These are phyloP conservation scores for Penicillium soppii DNA, from an alignment of 495 filamentous ascomycete genomes.

Conservation along the genomic window DNA sequence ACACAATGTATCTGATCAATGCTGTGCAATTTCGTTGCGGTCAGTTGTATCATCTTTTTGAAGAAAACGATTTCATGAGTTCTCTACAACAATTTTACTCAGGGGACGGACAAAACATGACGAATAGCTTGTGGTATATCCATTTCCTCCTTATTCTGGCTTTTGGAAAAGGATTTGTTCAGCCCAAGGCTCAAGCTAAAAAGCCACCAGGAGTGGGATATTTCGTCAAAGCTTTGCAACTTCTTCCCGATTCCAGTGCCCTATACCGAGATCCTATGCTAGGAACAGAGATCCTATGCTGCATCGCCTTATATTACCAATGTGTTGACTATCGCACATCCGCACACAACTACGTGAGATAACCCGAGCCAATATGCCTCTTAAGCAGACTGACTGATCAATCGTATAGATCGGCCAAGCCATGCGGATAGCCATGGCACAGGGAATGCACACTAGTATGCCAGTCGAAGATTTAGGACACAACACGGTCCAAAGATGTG, in stretches of 20 bases:
- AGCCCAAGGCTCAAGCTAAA: constrained; percentile 29
- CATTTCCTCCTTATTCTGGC: constrained; percentile 45
- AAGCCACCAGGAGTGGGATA: constrained; percentile 36
- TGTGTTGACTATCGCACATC: constrained; percentile 37
- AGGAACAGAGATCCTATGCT: constrained; percentile 43
- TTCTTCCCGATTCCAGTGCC: constrained; percentile 36
- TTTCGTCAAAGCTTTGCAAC: constrained; percentile 40
- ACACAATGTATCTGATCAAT: constrained; percentile 43
- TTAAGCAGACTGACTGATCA: background rate
- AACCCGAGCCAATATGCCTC: background rate
- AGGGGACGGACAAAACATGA: constrained; percentile 19
- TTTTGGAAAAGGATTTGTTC: constrained; percentile 44
- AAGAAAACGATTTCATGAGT: constrained; percentile 41
- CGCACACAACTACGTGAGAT: constrained; percentile 39
- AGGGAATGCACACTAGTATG: constrained; percentile 47
- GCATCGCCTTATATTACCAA: constrained; percentile 42
- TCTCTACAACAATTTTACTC: constrained; percentile 37
- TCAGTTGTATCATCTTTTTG: constrained; percentile 46
- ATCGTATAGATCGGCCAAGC: constrained; percentile 42
- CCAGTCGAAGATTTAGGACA: constrained; percentile 34
- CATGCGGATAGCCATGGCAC: constrained; percentile 39
- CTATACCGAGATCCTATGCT: constrained; percentile 35
- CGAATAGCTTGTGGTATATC: constrained; percentile 39
- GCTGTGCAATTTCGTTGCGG: constrained; percentile 45
- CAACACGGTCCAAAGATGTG: constrained; percentile 33